Base-by-base conservation (phyloP, 352 stramenopile genomes). In the Phytophthora cryptogea region DNA sequence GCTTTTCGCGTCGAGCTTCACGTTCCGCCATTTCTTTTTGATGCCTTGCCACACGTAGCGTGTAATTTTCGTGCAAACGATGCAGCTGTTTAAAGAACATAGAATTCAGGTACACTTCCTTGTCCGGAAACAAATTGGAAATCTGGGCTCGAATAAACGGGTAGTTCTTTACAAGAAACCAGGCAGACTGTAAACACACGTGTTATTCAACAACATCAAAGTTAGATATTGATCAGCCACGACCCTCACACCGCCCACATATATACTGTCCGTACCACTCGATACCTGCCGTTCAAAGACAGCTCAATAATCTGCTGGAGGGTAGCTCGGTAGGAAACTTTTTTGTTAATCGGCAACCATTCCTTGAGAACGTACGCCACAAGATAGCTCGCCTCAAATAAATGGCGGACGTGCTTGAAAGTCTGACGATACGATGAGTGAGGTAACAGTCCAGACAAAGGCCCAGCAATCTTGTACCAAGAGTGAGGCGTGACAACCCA, bases 81-180 rank as follows among this genome's bases (percentile, higher is more conserved):
- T 92, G 78, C 14, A 94, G 64, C 41, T 94, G 83, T 57, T 85
- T 89, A 59, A 94, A 92, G 53, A 94, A 94, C 80, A 91, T 91
- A 13, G 81, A 94, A 16, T 92, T 67, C 26, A 92, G 59, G 42
- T 92, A 94, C 13, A 70, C 58, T 23, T 91, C 80, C 47, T 90
- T 90, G 42, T 92, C 80, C 0, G 76, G 55, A 26, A 91, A 89
- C 28, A 94, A 41, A 62, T 90, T 87, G 32, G 51, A 88, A 35
- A 94, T 89, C 54, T 94, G 86, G 28, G 75, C 76, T 32, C 76
- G 68, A n/a, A 94, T 89, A 30, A 94, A 94, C 7, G 81, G 71
- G 32, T 80, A 91, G 27, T 94, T 92, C 35, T 92, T 86, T 63
- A 92, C 83, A 44, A 94, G 63, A 58, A 94, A 94, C 80, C 83